Conservation (phyloP, 306 rosid genomes). For the Trifolium fragiferum region DNA sequence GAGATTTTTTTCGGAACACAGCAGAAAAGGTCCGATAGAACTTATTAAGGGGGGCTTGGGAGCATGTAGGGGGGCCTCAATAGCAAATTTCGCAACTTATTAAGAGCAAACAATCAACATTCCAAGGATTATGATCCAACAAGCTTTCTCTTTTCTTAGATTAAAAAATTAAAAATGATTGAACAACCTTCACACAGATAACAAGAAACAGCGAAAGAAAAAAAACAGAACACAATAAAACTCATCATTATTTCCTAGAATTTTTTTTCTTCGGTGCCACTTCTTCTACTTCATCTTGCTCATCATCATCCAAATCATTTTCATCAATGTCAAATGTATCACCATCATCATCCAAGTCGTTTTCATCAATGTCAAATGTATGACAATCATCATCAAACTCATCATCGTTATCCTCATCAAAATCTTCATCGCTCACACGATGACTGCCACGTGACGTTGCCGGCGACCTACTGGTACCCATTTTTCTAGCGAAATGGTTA, state of each 20-base stretch:
- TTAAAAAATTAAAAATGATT: too few relatives aligned
- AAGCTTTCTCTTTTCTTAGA: too few relatives aligned
- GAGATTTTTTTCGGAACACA: too few relatives aligned
- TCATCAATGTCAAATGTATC: background rate
- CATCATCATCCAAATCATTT: background rate
- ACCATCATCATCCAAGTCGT: background rate
- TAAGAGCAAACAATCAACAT: too few relatives aligned
- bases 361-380: too few relatives aligned
- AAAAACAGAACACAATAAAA: background rate
- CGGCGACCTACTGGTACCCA: slow-evolving; percentile 21
- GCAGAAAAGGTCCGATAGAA: too few relatives aligned
- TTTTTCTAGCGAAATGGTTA: slow-evolving; percentile 11
- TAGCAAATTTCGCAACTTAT: too few relatives aligned
- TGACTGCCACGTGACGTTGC: background rate
- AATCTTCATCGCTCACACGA: background rate
- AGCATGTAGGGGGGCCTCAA: too few relatives aligned
- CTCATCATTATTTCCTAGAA: background rate
- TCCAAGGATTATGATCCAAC: too few relatives aligned
- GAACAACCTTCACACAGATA: too few relatives aligned
- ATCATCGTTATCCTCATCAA: background rate
- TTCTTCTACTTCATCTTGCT: background rate
- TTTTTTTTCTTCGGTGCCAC: background rate
- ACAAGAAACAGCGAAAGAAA: background rate
- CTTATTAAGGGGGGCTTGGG: too few relatives aligned
- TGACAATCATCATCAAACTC: background rate